Evolutionary conservation across 139 green algal genomes (phyloP).

Genomic region (Volvox africanus): DNA sequence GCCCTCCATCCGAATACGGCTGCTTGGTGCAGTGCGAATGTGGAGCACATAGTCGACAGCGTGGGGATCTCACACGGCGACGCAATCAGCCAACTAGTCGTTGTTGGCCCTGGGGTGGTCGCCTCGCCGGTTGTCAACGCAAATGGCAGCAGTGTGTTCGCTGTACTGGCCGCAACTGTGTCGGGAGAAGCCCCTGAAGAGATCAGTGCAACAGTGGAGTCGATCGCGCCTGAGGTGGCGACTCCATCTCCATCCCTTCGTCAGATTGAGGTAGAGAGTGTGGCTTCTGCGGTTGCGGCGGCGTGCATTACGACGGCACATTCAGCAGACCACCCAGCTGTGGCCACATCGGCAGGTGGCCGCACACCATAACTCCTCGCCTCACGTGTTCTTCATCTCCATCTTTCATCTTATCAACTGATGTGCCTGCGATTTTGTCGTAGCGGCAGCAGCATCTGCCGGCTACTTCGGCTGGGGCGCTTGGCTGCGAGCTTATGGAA

Average conservation of each 20-base stretch:
- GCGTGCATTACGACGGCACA: background rate
- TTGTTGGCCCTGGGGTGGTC: no score
- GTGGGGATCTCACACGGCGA: no score
- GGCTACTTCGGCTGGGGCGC: background rate
- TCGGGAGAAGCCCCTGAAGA: background rate
- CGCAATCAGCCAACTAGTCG: no score
- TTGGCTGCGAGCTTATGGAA: no score
- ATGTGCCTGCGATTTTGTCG: background rate
- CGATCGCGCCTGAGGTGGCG: background rate
- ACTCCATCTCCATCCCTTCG: background rate
- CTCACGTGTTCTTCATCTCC: no score
- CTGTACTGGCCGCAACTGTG: background rate
- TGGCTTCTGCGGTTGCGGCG: constrained; percentile 9
- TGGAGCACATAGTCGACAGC: no score
- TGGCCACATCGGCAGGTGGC: no score
- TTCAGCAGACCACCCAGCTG: no score
- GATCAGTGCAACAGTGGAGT: background rate
- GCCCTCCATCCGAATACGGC: no score
- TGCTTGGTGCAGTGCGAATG: no score
- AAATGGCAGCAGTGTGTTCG: background rate
- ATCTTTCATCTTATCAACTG: no score
- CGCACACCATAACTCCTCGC: no score
- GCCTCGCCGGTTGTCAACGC: background rate
- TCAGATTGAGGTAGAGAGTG: constrained; percentile 1
- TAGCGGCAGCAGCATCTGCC: background rate